phyloP scores from a whole-genome alignment of 352 stramenopile genomes.

The Globisporangium okanoganense region DNA sequence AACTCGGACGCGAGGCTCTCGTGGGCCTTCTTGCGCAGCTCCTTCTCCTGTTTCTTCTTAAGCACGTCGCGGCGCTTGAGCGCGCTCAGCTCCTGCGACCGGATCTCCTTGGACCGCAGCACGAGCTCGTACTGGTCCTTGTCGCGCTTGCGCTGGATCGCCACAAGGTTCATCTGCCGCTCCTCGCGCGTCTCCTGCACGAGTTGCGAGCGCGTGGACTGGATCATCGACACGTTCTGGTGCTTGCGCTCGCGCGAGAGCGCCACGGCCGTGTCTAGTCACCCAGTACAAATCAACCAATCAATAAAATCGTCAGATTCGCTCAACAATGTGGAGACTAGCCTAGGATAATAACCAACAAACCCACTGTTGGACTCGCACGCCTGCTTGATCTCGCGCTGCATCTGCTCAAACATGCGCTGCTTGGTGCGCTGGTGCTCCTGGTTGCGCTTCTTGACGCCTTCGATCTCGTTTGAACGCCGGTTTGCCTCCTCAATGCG shows the following conservation, averaged over 20 bases:
- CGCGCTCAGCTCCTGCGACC: constrained; percentile 38
- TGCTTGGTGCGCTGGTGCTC: constrained; percentile 48
- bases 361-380: constrained; percentile 54
- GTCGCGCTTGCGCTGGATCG: constrained; percentile 42
- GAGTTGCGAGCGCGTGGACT: constrained; percentile 38
- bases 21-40: constrained; percentile 38
- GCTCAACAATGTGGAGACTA: neutral
- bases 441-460: constrained; percentile 56
- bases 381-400: constrained; percentile 42
- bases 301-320: neutral
- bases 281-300: neutral
- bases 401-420: constrained; percentile 44
- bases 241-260: constrained; percentile 38
- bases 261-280: constrained; percentile 21
- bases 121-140: constrained; percentile 31
- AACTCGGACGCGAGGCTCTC: constrained; percentile 50
- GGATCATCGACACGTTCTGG: constrained; percentile 37
- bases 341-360: neutral
- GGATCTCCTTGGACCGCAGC: constrained; percentile 52
- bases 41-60: constrained; percentile 50
- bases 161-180: constrained; percentile 33
- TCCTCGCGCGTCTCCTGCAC: constrained; percentile 51
- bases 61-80: constrained; percentile 35
- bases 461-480: constrained; percentile 53
- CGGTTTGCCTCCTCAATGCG: constrained; percentile 69